Base-by-base conservation (phyloP, 129 eudicot genomes). In the Scalesia atractyloides region DNA sequence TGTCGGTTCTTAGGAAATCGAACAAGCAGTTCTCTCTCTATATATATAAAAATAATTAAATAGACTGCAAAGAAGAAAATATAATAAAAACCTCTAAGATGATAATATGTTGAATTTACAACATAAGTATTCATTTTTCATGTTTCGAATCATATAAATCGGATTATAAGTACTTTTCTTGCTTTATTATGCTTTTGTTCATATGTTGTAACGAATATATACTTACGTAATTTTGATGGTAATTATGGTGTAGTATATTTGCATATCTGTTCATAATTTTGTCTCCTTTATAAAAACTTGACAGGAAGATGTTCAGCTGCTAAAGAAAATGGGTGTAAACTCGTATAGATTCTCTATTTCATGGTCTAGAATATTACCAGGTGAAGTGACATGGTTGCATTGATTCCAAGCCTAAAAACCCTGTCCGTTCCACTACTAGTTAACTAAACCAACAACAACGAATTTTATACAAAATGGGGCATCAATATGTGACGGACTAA, bases 261-360 rank as follows among this genome's bases (percentile, higher is more conserved):
- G 20, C 59, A 16, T 52, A 17, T 18, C 9, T 54, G 61, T 19
- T 54, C 61, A 19, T 18, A 19, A 52, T 7, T 52, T 44, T 24
- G 43, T 34, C 56, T 33, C 9, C 34, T 49, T 11, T 62, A 48
- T 20, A 1, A 54, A 59, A 1, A 59, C 18, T 26, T 65, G 10
- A 17, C 77, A 83, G 89, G 89, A 78, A 59, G 86, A 84, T 66
- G 71, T 84, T 17, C 70, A 60, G 5, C 18, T 60, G 44, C 16
- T 60, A 18, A 60, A 60, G 44, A 60, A 60, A 60, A 60, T 60
- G 44, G 66, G 66, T 33, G 66, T 60, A 60, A 60, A 60, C 5
- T 30, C 43, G 2, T 60, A 26, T 9, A 30, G 66, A 60, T 60
- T 60, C 44, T 60, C 66, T 13, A 60, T 60, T 60, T 60, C 66